These are phyloP conservation scores for Atalantia buxifolia DNA, from an alignment of 345 rosid species.

Conservation along the genomic window DNA sequence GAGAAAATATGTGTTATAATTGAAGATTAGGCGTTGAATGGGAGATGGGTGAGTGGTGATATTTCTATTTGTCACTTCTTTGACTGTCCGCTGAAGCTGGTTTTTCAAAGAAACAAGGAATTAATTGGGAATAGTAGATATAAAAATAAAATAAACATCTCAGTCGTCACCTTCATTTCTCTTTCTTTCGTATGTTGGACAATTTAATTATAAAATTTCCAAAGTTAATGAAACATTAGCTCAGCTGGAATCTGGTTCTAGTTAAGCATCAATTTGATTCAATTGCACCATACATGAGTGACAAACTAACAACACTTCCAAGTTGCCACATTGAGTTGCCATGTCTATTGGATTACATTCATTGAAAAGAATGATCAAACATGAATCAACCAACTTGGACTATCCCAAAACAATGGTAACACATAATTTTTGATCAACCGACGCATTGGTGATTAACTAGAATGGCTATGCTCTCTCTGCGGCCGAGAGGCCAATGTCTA, in stretches of 20 bases:
- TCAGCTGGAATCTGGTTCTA: not conserved
- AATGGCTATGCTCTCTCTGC: too few relatives aligned
- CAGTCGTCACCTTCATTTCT: not conserved
- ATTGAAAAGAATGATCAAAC: not conserved
- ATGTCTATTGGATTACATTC: not conserved
- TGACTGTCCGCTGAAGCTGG: conserved; percentile 1
- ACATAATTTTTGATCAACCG: too few relatives aligned
- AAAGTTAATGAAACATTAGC: not conserved
- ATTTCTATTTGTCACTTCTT: not conserved
- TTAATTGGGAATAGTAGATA: not conserved
- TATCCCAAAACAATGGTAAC: too few relatives aligned
- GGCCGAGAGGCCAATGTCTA: too few relatives aligned
- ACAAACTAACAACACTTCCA: not conserved
- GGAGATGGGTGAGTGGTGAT: not conserved
- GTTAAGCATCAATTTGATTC: not conserved
- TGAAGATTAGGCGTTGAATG: conserved; percentile 16
- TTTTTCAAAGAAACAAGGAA: not conserved
- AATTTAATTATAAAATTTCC: not conserved
- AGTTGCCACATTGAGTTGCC: not conserved
- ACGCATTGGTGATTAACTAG: too few relatives aligned
- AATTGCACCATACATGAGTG: not conserved
- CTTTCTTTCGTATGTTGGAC: not conserved
- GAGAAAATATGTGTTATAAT: not conserved
- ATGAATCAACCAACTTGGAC: not conserved
- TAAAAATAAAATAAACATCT: not conserved